A percentile compares a stretch with the other conserved stretches of the same genome.
These are phyloP conservation scores for Plasmodium fragile DNA, from an alignment of 169 alveolate genomes.

Conservation along the genomic window DNA sequence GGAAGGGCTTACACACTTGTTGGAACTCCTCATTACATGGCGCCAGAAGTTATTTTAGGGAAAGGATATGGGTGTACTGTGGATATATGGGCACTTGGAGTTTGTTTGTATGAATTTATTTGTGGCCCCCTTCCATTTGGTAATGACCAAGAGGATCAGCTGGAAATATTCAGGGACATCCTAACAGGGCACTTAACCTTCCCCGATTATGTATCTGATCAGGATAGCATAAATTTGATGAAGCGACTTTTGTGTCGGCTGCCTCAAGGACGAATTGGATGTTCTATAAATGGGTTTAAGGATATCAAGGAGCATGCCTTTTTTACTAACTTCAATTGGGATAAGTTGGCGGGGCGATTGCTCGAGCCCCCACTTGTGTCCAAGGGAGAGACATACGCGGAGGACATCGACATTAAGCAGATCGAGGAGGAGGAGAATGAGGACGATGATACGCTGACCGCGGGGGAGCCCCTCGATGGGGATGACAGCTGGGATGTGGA, in stretches of 20 bases:
- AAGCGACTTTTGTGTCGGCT: constrained; percentile 91
- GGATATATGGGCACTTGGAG: constrained; percentile 99
- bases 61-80: constrained; percentile 97
- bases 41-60: constrained; percentile 95
- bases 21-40: constrained; percentile 98
- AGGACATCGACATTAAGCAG: constrained; percentile 71
- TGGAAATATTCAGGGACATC: constrained; percentile 94
- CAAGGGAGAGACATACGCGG: constrained; percentile 86
- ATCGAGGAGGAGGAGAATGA: constrained; percentile 75
- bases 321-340: constrained; percentile 91
- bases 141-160: constrained; percentile 96
- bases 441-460: constrained; percentile 34
- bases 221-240: constrained; percentile 90
- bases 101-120: constrained; percentile 97
- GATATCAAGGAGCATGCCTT: constrained; percentile 89
- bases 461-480: constrained; percentile 6
- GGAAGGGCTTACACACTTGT: constrained; percentile 94
- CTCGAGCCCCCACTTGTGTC: constrained; percentile 90
- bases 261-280: constrained; percentile 94
- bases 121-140: constrained; percentile 99
- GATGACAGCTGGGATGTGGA: constrained; percentile 69
- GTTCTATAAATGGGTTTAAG: constrained; percentile 92
- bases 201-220: constrained; percentile 88
- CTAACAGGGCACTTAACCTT: constrained; percentile 87
- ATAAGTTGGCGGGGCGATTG: constrained; percentile 89